phyloP scores from a whole-genome alignment of 2,329 filamentous ascomycete species.

The Dothideomycetes sp. region DNA sequence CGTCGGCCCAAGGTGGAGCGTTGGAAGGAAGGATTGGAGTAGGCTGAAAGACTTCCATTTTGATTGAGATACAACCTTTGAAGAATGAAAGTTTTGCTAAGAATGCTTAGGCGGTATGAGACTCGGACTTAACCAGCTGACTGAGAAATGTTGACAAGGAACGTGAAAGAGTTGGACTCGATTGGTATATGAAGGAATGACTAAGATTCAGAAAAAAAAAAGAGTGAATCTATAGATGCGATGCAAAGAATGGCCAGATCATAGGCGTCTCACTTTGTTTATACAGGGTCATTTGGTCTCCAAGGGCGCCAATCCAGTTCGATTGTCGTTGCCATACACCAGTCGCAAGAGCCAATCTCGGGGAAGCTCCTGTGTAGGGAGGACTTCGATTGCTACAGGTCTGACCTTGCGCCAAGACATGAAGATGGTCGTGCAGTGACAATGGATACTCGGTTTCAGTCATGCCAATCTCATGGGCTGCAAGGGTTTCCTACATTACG shows the following conservation, averaged over 20 bases:
- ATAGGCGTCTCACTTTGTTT: constrained; percentile 4
- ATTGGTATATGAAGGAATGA: constrained; percentile 27
- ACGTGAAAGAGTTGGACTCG: constrained; percentile 28
- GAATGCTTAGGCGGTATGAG: constrained; percentile 26
- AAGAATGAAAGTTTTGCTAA: constrained; percentile 21
- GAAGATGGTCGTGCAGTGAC: constrained; percentile 4
- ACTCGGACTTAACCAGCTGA: not conserved
- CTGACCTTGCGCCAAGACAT: constrained; percentile 5
- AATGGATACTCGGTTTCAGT: constrained; percentile 3
- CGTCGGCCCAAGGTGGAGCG: constrained; percentile 22
- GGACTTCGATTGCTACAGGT: constrained; percentile 6
- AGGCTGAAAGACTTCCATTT: constrained; percentile 19
- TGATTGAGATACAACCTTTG: no score
- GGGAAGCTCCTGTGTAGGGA: constrained; percentile 2
- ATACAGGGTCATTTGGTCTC: constrained; percentile 1
- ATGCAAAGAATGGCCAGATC: constrained; percentile 6
- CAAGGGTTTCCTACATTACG: constrained; percentile 8
- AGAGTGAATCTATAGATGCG: constrained; percentile 24
- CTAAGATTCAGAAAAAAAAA: constrained; percentile 17
- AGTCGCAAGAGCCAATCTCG: constrained; percentile 7
- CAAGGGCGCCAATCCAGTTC: not conserved
- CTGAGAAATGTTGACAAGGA: constrained; percentile 20
- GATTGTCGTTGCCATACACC: not conserved
- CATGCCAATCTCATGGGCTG: constrained; percentile 7
- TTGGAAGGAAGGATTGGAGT: constrained; percentile 32